These are phyloP conservation scores for Fraxinus dipetala DNA, from an alignment of 305 asterid species.

Conservation along the genomic window DNA sequence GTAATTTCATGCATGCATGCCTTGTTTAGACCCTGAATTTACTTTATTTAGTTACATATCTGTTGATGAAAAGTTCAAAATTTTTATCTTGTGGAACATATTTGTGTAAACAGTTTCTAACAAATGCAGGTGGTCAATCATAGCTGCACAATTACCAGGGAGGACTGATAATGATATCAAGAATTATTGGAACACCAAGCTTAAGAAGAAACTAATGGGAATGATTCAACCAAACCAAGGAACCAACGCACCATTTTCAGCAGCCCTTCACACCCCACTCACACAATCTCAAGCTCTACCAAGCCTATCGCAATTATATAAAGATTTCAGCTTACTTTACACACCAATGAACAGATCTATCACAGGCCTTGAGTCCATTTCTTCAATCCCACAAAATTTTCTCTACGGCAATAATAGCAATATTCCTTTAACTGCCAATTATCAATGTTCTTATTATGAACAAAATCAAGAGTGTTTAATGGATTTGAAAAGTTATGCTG, in stretches of 20 bases:
- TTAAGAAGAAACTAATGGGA: slow-evolving; percentile 71
- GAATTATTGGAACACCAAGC: slow-evolving; percentile 85
- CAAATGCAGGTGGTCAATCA: slow-evolving; percentile 68
- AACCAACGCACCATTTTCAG: slow-evolving; percentile 33
- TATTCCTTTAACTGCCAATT: slow-evolving; percentile 22
- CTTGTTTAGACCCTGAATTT: slow-evolving; percentile 22
- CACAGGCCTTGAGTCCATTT: slow-evolving; percentile 19
- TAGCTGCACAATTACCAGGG: slow-evolving; percentile 73
- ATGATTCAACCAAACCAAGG: slow-evolving; percentile 31
- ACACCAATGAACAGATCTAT: slow-evolving; percentile 25
- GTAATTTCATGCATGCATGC: slow-evolving; percentile 38
- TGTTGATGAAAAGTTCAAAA: neutral
- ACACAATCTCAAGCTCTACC: slow-evolving; percentile 28
- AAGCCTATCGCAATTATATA: slow-evolving; percentile 25
- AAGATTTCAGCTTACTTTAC: slow-evolving; percentile 25
- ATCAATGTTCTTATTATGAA: slow-evolving; percentile 17
- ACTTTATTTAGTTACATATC: neutral
- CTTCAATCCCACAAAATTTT: slow-evolving; percentile 30
- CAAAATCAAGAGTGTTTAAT: slow-evolving; percentile 38
- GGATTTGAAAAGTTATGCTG: slow-evolving; percentile 32
- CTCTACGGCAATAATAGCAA: slow-evolving; percentile 22
- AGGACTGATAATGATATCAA: slow-evolving; percentile 83
- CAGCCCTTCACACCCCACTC: slow-evolving; percentile 25
- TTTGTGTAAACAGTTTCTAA: neutral
- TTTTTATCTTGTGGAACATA: neutral